Evolutionary conservation across 108 stramenopile genomes (phyloP).

Genomic region (Fragilaria radians): DNA sequence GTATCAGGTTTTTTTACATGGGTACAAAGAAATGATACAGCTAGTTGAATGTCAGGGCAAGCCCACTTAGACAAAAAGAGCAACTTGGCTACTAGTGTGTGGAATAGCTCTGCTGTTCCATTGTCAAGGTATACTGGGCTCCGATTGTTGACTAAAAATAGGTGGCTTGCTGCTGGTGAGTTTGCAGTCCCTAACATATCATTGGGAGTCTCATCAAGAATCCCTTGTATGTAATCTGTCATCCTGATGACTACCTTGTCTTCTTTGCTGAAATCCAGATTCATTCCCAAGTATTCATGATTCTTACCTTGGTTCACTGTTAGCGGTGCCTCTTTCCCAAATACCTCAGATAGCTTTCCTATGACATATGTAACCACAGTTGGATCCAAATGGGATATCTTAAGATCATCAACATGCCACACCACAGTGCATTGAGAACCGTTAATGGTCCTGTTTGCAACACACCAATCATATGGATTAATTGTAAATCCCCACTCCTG

Average conservation of each 20-base stretch:
- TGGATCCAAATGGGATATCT: conserved; percentile 20
- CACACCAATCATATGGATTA: conserved; percentile 39
- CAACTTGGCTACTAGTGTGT: conserved; percentile 7
- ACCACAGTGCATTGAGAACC: conserved; percentile 15
- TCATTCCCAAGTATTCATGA: conserved; percentile 39
- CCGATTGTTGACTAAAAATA: conserved; percentile 26
- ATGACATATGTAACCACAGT: conserved; percentile 8
- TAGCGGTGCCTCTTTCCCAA: conserved; percentile 13
- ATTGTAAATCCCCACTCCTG: no score
- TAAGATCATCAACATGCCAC: no score
- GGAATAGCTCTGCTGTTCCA: neutral
- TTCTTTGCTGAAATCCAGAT: conserved; percentile 6
- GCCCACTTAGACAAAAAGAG: conserved; percentile 18
- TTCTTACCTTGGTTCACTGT: conserved; percentile 2
- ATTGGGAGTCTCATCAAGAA: conserved; percentile 10
- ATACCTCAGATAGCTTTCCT: conserved; percentile 1
- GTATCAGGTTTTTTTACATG: conserved; percentile 27
- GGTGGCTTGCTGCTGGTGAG: conserved; percentile 24
- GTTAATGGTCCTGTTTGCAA: conserved; percentile 20
- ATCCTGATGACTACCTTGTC: conserved; percentile 11
- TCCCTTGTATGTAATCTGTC: conserved; percentile 9
- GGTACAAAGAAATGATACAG: conserved; percentile 40
- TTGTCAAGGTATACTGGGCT: neutral
- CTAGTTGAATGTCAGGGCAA: conserved; percentile 13
- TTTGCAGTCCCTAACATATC: conserved; percentile 9